Conservation (phyloP, 2,329 filamentous ascomycete genomes). For the Phaeoacremonium minimum region DNA sequence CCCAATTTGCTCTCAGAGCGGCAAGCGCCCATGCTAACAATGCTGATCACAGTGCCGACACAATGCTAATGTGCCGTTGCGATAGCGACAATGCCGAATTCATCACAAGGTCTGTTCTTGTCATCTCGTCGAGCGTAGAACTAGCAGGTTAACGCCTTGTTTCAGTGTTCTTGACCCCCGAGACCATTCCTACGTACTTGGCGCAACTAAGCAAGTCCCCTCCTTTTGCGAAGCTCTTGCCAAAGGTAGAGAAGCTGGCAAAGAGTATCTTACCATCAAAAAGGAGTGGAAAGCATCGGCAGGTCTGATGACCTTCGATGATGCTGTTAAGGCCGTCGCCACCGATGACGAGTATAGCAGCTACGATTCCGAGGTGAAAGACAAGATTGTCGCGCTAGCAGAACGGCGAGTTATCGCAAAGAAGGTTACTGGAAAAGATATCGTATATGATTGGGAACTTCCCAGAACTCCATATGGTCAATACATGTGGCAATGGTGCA, state of each 20-base stretch:
- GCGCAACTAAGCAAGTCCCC: slow-evolving; percentile 25
- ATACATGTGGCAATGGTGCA: slow-evolving; percentile 9
- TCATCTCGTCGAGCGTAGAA: too few relatives aligned
- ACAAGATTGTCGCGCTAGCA: neutral
- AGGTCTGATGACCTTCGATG: slow-evolving; percentile 25
- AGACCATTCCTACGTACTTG: slow-evolving; percentile 32
- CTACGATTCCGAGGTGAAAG: slow-evolving; percentile 14
- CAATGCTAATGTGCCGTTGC: slow-evolving; percentile 29
- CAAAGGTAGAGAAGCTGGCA: slow-evolving; percentile 16
- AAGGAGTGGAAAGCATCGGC: slow-evolving; percentile 25
- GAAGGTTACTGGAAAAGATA: slow-evolving; percentile 3
- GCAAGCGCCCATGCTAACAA: neutral
- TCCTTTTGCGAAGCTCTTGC: slow-evolving; percentile 18
- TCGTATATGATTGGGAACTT: slow-evolving; percentile 11
- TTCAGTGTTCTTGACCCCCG: slow-evolving; percentile 27
- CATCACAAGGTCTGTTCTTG: slow-evolving; percentile 29
- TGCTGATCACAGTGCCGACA: slow-evolving; percentile 20
- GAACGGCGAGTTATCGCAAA: neutral
- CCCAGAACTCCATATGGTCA: slow-evolving; percentile 8
- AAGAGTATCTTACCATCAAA: slow-evolving; percentile 18
- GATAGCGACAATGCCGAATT: slow-evolving; percentile 31
- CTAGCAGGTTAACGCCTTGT: too few relatives aligned
- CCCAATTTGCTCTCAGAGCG: too few relatives aligned
- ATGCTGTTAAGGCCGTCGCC: slow-evolving; percentile 22
- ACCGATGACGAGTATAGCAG: slow-evolving; percentile 17